Evolutionary conservation across 192 early-diverging fungal genomes (phyloP).

Genomic region (Backusella circina): DNA sequence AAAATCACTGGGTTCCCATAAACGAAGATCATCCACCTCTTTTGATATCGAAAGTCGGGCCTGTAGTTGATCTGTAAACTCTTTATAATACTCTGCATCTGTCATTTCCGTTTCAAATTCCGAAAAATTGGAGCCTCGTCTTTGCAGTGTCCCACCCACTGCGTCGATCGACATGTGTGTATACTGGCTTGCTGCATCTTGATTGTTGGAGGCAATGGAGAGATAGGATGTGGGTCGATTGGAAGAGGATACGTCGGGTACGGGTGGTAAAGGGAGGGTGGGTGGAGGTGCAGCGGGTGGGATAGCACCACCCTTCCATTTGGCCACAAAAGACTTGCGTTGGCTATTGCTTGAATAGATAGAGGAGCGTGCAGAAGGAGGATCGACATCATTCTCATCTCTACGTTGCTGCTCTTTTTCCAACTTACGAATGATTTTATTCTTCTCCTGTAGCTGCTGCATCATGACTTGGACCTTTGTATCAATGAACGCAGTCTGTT

Average conservation of each 20-base stretch:
- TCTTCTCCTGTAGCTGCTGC: not conserved
- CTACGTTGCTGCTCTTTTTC: not conserved
- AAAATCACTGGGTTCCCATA: conserved; percentile 15
- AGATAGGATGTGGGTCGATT: not conserved
- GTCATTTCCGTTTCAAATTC: not conserved
- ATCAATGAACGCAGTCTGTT: not conserved
- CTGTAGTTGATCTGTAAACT: conserved; percentile 17
- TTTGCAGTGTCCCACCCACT: not conserved
- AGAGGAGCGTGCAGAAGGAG: not conserved
- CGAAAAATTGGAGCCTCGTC: not conserved
- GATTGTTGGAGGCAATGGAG: not conserved
- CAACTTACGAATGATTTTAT: not conserved
- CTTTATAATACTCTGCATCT: conserved; percentile 13
- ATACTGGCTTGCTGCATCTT: not conserved
- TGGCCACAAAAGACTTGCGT: not conserved
- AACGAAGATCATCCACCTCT: conserved; percentile 13
- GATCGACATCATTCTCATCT: not conserved
- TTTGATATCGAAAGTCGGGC: conserved; percentile 10
- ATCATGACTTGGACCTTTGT: not conserved
- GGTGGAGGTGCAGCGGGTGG: conserved; percentile 14
- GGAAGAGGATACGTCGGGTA: not conserved
- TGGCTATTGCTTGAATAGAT: not conserved
- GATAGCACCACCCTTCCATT: not conserved
- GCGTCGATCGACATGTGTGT: conserved; percentile 5
- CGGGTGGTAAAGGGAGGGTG: conserved; percentile 2